Percentiles rank a stretch among this genome's conserved stretches.
These are phyloP conservation scores for Biscogniauxia marginata DNA, from an alignment of 2,329 filamentous ascomycete genomes.

Conservation along the genomic window DNA sequence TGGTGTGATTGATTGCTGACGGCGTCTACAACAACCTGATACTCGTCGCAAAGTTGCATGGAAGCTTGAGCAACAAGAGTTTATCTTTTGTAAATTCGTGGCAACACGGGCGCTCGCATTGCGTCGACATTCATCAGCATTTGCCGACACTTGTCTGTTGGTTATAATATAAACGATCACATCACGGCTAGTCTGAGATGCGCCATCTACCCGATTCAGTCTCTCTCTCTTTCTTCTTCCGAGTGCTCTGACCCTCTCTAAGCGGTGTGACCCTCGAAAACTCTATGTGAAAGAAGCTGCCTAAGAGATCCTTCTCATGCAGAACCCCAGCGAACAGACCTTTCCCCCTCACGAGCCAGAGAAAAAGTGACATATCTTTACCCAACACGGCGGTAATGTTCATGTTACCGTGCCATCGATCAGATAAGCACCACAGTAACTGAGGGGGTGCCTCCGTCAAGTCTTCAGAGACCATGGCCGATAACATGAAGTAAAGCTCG, in stretches of 20 bases:
- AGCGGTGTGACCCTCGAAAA: not conserved
- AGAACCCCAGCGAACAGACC: not conserved
- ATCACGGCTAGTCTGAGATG: not conserved
- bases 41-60: too few species aligned
- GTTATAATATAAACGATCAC: not conserved
- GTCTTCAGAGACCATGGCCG: not conserved
- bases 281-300: not conserved
- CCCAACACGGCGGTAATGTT: slow-evolving; percentile 11
- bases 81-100: not conserved
- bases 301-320: not conserved
- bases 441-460: slow-evolving; percentile 15
- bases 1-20: too few species aligned
- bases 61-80: not conserved
- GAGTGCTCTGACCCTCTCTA: not conserved
- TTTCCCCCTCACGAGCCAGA: not conserved
- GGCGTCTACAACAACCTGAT: too few species aligned
- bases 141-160: not conserved
- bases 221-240: not conserved
- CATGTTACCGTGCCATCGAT: slow-evolving; percentile 17
- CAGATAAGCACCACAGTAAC: slow-evolving; percentile 10
- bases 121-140: too few species aligned
- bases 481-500: not conserved
- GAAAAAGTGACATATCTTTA: slow-evolving; percentile 18
- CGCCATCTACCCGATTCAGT: not conserved
- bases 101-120: not conserved